phyloP scores from a whole-genome alignment of 2,329 filamentous ascomycete genomes.

The Cercospora sp. region DNA sequence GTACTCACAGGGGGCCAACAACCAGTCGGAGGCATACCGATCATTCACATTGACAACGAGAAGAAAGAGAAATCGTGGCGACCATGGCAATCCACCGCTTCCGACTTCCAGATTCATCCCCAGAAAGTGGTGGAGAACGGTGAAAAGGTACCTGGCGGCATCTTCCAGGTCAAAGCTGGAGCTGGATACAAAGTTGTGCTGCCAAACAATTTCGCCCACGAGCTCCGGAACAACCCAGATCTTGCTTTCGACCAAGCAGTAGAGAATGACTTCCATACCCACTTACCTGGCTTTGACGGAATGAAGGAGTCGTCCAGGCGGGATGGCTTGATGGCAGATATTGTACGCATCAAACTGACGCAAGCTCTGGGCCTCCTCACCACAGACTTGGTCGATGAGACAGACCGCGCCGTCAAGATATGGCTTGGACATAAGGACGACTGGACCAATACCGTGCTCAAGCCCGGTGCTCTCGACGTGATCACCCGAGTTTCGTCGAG shows the following conservation, averaged over 20 bases:
- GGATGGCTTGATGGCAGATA: constrained; percentile 20
- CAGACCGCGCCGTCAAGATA: neutral
- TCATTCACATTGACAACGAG: neutral
- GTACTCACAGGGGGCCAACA: neutral
- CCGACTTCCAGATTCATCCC: neutral
- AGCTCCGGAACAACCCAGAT: constrained; percentile 28
- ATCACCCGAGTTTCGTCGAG: neutral
- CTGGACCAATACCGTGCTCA: neutral
- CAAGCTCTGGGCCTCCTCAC: neutral
- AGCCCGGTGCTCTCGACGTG: neutral
- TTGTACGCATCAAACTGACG: constrained; percentile 15
- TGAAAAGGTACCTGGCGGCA: neutral
- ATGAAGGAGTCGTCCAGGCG: constrained; percentile 16
- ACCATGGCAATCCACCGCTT: neutral
- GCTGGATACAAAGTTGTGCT: constrained; percentile 25
- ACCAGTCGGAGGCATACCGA: neutral
- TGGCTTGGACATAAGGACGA: neutral
- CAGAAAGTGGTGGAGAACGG: neutral
- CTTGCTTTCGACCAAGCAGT: constrained; percentile 19
- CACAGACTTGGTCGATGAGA: neutral
- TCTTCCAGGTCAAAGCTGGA: constrained; percentile 25
- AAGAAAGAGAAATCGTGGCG: neutral
- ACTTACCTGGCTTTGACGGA: constrained; percentile 29
- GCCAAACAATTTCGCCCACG: constrained; percentile 21
- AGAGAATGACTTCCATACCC: constrained; percentile 5